Evolutionary conservation across 2,329 filamentous ascomycete species (phyloP).

Genomic region (Fusarium oxysporum): DNA sequence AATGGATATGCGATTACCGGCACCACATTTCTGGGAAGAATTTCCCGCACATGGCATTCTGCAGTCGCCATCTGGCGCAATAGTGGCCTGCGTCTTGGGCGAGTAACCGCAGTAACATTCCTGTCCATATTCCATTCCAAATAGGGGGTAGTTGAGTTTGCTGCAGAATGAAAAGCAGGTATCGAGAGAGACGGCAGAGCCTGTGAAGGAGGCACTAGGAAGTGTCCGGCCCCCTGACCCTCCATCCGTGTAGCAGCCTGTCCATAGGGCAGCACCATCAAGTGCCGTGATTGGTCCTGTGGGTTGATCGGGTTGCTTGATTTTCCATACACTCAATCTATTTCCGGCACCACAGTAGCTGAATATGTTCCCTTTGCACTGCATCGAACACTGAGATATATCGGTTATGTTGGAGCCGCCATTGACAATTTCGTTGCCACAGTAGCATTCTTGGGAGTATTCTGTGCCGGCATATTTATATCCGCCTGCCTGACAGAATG

Average conservation of each 20-base stretch:
- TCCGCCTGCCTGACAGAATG: conserved; percentile 43
- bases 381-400: conserved; percentile 42
- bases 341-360: conserved; percentile 44
- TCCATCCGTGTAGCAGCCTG: conserved; percentile 41
- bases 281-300: conserved; percentile 26
- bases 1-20: conserved; percentile 34
- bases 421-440: conserved; percentile 40
- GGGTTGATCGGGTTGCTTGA: conserved; percentile 26
- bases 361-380: conserved; percentile 41
- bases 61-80: conserved; percentile 34
- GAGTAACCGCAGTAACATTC: conserved; percentile 40
- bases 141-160: conserved; percentile 38
- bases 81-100: conserved; percentile 30
- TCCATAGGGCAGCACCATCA: conserved; percentile 22
- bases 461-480: conserved; percentile 53
- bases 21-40: conserved; percentile 33
- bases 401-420: conserved; percentile 27
- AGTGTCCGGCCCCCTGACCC: conserved; percentile 38
- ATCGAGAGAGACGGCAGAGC: conserved; percentile 34
- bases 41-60: conserved; percentile 35
- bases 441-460: conserved; percentile 51
- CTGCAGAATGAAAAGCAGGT: conserved; percentile 38
- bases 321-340: conserved; percentile 39
- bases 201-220: conserved; percentile 29
- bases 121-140: conserved; percentile 40